These are phyloP conservation scores for Neopestalotiopsis clavispora DNA, from an alignment of 2,329 filamentous ascomycete genomes.

Conservation along the genomic window DNA sequence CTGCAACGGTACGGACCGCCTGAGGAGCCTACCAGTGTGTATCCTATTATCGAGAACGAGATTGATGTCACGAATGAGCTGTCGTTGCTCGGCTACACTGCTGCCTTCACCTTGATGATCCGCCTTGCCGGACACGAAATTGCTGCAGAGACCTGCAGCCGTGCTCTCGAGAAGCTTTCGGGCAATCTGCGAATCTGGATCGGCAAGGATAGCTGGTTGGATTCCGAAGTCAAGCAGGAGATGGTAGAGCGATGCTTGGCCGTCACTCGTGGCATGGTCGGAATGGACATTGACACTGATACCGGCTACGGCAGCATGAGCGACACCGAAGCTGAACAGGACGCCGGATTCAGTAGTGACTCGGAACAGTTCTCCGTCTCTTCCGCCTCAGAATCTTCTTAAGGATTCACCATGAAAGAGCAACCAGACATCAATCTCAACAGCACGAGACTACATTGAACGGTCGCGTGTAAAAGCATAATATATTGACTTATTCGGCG, in stretches of 20 bases:
- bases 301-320: slow-evolving; percentile 64
- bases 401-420: neutral
- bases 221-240: slow-evolving; percentile 53
- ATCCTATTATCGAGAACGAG: slow-evolving; percentile 52
- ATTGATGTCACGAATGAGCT: slow-evolving; percentile 47
- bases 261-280: slow-evolving; percentile 61
- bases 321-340: slow-evolving; percentile 43
- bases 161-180: slow-evolving; percentile 60
- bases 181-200: slow-evolving; percentile 65
- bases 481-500: neutral
- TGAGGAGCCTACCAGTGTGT: slow-evolving; percentile 49
- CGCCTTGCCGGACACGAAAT: slow-evolving; percentile 52
- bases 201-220: slow-evolving; percentile 57
- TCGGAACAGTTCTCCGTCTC: slow-evolving; percentile 14
- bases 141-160: slow-evolving; percentile 51
- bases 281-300: slow-evolving; percentile 61
- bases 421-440: neutral
- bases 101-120: slow-evolving; percentile 63
- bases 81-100: slow-evolving; percentile 64
- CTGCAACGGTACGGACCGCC: slow-evolving; percentile 50
- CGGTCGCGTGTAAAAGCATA: too few species aligned
- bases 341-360: slow-evolving; percentile 14
- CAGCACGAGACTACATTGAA: neutral
- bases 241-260: slow-evolving; percentile 61
- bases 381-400: neutral